These are phyloP conservation scores for Firmiana major DNA, from an alignment of 345 rosid genomes.

Conservation along the genomic window DNA sequence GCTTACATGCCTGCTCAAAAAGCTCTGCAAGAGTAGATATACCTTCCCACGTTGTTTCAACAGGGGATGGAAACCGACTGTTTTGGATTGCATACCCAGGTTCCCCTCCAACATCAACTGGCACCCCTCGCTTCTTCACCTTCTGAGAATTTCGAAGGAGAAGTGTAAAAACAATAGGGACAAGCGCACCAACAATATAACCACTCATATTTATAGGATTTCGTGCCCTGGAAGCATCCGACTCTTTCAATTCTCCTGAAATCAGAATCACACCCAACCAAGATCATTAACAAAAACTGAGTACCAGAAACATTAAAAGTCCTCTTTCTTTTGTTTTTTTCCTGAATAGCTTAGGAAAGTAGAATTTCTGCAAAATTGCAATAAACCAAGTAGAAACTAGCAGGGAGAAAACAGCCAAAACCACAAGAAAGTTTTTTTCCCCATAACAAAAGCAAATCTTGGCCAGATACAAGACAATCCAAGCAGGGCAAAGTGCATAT, in stretches of 20 bases:
- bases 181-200: conserved; percentile 62
- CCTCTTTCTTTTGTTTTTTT: background rate
- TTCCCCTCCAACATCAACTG: conserved; percentile 80
- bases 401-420: background rate
- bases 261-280: conserved; percentile 8
- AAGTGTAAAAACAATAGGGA: conserved; percentile 69
- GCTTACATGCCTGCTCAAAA: conserved; percentile 72
- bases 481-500: background rate
- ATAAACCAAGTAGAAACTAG: background rate
- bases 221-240: conserved; percentile 7
- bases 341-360: background rate
- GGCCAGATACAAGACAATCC: background rate
- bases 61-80: conserved; percentile 42
- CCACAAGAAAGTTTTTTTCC: background rate
- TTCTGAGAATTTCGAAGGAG: conserved; percentile 53
- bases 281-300: background rate
- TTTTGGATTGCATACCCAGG: conserved; percentile 72
- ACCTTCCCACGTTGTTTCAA: conserved; percentile 71
- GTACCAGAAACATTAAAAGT: background rate
- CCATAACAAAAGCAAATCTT: background rate
- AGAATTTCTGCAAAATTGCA: background rate
- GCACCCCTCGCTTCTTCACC: conserved; percentile 69
- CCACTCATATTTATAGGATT: conserved; percentile 56
- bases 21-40: conserved; percentile 81
- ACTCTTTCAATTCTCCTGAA: conserved; percentile 20